These are phyloP conservation scores for Paramyrothecium roridum DNA, from an alignment of 2,329 filamentous ascomycete species.

Conservation along the genomic window DNA sequence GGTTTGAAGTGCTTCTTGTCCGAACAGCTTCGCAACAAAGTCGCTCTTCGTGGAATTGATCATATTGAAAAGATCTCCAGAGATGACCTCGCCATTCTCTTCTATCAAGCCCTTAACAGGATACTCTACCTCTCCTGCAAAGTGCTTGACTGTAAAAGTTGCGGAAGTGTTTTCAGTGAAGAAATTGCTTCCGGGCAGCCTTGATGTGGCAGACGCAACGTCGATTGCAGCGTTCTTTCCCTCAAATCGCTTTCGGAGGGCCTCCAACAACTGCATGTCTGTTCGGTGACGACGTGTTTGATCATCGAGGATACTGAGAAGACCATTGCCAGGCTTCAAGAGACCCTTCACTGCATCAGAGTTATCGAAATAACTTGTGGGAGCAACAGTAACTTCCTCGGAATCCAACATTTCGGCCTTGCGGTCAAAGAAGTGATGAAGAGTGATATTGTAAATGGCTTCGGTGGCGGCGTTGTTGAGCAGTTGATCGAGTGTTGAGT, in stretches of 20 bases:
- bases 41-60: conserved; percentile 84
- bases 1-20: conserved; percentile 91
- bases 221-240: conserved; percentile 89
- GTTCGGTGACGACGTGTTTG: conserved; percentile 87
- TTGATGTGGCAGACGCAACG: conserved; percentile 70
- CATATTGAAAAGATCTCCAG: conserved; percentile 91
- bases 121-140: conserved; percentile 95
- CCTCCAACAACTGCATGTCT: conserved; percentile 87
- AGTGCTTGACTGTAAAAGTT: conserved; percentile 89
- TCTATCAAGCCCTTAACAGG: conserved; percentile 82
- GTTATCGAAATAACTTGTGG: conserved; percentile 97
- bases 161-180: conserved; percentile 76
- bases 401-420: conserved; percentile 91
- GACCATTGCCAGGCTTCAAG: conserved; percentile 86
- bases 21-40: conserved; percentile 87
- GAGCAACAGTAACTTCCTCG: conserved; percentile 85
- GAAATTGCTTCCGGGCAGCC: conserved; percentile 86
- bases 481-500: conserved; percentile 85
- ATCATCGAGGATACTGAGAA: conserved; percentile 92
- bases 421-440: conserved; percentile 94
- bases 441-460: conserved; percentile 85
- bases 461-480: conserved; percentile 94
- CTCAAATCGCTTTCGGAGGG: conserved; percentile 87
- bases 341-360: conserved; percentile 89
- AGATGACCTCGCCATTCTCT: conserved; percentile 94